Evolutionary conservation across 2,329 filamentous ascomycete genomes (phyloP).

Genomic region (Epichloe gansuensis): DNA sequence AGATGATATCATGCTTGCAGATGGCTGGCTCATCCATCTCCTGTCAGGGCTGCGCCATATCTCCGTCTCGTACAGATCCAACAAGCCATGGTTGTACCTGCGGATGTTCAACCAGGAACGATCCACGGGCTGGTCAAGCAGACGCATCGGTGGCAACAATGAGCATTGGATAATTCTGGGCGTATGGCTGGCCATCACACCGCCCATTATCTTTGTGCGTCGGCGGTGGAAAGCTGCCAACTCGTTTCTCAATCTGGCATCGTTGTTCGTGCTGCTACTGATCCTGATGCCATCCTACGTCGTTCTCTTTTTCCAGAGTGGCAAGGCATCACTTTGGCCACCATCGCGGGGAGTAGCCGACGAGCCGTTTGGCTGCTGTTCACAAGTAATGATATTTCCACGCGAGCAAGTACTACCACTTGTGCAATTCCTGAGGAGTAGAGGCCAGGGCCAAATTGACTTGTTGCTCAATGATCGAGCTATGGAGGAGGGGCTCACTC

Average conservation of each 20-base stretch:
- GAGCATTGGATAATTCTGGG: neutral
- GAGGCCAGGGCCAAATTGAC: neutral
- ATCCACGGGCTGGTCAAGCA: neutral
- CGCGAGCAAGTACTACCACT: neutral
- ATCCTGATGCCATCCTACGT: neutral
- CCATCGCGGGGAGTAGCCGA: neutral
- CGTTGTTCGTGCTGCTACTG: neutral
- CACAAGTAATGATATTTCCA: neutral
- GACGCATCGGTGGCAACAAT: neutral
- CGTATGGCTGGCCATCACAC: neutral
- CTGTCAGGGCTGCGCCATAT: neutral
- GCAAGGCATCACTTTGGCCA: neutral
- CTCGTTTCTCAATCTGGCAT: neutral
- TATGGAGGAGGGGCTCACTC: neutral
- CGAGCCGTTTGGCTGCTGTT: conserved; percentile 1
- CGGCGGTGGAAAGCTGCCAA: neutral
- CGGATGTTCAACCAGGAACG: neutral
- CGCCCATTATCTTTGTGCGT: neutral
- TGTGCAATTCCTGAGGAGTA: neutral
- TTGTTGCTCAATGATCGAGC: neutral
- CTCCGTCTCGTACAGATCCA: neutral
- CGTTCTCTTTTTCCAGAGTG: neutral
- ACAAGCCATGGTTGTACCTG: neutral
- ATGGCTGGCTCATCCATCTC: neutral
- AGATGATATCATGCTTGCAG: neutral